Conservation (phyloP, 495 filamentous ascomycete genomes). For the Aspergillus leporis region DNA sequence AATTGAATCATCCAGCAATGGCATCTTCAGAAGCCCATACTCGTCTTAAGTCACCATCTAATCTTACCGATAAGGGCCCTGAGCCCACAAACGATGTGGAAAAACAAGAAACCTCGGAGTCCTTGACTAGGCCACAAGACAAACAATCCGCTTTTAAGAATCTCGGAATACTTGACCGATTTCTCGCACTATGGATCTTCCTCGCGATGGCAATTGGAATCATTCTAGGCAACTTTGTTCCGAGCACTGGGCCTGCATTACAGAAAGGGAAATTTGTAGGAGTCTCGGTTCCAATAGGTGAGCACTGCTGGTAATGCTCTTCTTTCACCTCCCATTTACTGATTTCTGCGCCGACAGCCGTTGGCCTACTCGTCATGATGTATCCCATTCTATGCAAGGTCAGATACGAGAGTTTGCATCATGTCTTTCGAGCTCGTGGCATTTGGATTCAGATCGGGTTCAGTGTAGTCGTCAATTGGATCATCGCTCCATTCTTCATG, state of each 20-base stretch:
- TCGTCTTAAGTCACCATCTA: too few relatives aligned
- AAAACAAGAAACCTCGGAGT: not conserved
- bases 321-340: not conserved
- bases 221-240: slow-evolving; percentile 77
- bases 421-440: slow-evolving; percentile 56
- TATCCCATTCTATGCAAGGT: slow-evolving; percentile 94
- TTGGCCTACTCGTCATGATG: slow-evolving; percentile 91
- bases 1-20: too few relatives aligned
- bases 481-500: slow-evolving; percentile 89
- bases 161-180: slow-evolving; percentile 70
- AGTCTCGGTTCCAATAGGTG: slow-evolving; percentile 78
- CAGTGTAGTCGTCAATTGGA: slow-evolving; percentile 82
- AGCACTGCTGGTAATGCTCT: slow-evolving; percentile 16
- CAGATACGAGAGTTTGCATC: slow-evolving; percentile 77
- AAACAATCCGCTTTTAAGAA: slow-evolving; percentile 46
- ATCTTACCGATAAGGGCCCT: not conserved
- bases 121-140: not conserved
- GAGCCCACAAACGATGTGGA: not conserved
- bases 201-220: slow-evolving; percentile 82
- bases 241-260: slow-evolving; percentile 57
- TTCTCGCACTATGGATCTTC: slow-evolving; percentile 83
- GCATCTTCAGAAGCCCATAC: too few relatives aligned
- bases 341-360: slow-evolving; percentile 44
- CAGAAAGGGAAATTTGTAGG: slow-evolving; percentile 71
- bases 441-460: slow-evolving; percentile 82